phyloP scores from a whole-genome alignment of 2,329 filamentous ascomycete genomes.

The Diaporthe citrichinensis region DNA sequence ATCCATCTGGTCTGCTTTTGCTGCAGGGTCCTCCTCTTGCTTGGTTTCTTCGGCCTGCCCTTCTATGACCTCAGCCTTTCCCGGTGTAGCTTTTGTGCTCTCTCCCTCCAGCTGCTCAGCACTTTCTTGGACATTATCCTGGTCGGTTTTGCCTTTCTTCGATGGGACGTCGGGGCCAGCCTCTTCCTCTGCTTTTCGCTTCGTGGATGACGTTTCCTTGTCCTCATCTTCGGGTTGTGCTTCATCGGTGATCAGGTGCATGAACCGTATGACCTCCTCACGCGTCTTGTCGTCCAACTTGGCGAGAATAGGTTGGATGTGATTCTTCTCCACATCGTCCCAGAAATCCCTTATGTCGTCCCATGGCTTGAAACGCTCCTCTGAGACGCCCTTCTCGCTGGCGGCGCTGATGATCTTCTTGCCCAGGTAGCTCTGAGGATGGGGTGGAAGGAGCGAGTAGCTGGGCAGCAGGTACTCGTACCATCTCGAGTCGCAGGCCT shows the following conservation, averaged over 20 bases:
- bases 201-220: constrained; percentile 4
- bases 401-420: constrained; percentile 85
- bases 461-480: constrained; percentile 98
- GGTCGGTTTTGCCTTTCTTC: constrained; percentile 40
- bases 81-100: not conserved
- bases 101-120: not conserved
- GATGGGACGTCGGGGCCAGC: constrained; percentile 14
- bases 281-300: constrained; percentile 74
- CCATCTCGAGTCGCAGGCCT: constrained; percentile 93
- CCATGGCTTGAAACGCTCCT: constrained; percentile 77
- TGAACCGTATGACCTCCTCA: constrained; percentile 72
- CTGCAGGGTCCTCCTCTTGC: not conserved
- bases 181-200: constrained; percentile 40
- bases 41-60: constrained; percentile 32
- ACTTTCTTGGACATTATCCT: constrained; percentile 26
- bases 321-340: constrained; percentile 83
- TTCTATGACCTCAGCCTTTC: not conserved
- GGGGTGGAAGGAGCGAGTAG: constrained; percentile 91
- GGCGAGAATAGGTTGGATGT: constrained; percentile 79
- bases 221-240: constrained; percentile 42
- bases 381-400: constrained; percentile 79
- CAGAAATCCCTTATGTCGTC: constrained; percentile 87
- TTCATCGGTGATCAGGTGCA: constrained; percentile 61
- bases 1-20: constrained; percentile 17
- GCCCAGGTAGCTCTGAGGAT: constrained; percentile 88